phyloP scores from a whole-genome alignment of 352 stramenopile genomes.

The Phytophthora macrochlamydospora region DNA sequence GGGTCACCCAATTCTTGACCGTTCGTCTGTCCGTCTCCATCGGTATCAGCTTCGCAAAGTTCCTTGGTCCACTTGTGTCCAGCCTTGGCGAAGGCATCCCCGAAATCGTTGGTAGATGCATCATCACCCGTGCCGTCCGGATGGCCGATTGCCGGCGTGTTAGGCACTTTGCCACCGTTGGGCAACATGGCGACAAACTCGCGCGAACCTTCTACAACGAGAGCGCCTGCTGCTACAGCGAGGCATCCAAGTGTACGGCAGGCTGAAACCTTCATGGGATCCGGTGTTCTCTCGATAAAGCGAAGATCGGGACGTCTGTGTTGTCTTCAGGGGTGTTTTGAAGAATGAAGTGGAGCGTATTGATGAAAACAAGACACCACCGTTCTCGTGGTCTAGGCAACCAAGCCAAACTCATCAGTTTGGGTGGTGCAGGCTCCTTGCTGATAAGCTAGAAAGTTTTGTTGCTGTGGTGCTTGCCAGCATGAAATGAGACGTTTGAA shows the following conservation, averaged over 20 bases:
- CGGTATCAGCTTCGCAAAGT: too few relatives aligned
- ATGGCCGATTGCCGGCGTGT: conserved; percentile 40
- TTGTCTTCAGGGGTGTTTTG: background rate
- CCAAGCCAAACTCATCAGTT: background rate
- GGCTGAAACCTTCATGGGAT: background rate
- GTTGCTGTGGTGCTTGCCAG: too few relatives aligned
- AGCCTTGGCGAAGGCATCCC: conserved; percentile 18
- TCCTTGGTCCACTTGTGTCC: background rate
- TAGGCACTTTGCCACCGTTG: conserved; percentile 45
- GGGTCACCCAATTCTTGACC: too few relatives aligned
- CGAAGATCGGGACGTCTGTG: background rate
- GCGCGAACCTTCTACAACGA: conserved; percentile 5
- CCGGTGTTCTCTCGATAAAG: background rate
- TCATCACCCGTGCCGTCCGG: conserved; percentile 22
- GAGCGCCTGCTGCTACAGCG: background rate
- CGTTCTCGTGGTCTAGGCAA: background rate
- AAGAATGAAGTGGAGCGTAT: background rate
- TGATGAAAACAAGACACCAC: background rate
- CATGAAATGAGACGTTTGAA: background rate
- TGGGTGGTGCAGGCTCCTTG: background rate
- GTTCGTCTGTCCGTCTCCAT: too few relatives aligned
- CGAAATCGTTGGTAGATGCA: conserved; percentile 35
- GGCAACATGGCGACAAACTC: conserved; percentile 34
- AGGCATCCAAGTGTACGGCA: background rate
- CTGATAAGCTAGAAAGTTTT: background rate